phyloP scores from a whole-genome alignment of 176 grass and related monocot genomes.

The Oryza longistaminata region DNA sequence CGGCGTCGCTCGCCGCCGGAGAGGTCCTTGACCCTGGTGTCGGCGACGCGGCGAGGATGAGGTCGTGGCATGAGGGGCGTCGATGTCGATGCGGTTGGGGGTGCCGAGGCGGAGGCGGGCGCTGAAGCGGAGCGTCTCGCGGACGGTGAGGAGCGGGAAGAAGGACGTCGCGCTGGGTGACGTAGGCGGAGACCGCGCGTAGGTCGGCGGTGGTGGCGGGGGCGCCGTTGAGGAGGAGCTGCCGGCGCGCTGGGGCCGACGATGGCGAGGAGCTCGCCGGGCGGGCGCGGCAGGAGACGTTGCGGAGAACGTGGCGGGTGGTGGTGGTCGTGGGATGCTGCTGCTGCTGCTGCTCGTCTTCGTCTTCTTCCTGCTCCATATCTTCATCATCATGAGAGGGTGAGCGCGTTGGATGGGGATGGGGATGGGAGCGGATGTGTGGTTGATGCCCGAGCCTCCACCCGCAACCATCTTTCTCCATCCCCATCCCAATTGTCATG shows the following conservation, averaged over 20 bases:
- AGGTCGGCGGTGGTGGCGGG: constrained; percentile 43
- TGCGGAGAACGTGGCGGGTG: constrained; percentile 53
- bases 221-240: constrained; percentile 47
- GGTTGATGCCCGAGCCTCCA: constrained; percentile 68
- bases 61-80: constrained; percentile 47
- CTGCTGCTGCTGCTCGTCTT: background rate
- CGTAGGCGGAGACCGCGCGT: constrained; percentile 54
- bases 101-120: constrained; percentile 60
- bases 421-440: constrained; percentile 48
- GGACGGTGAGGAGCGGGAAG: constrained; percentile 71
- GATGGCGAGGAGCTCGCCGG: constrained; percentile 67
- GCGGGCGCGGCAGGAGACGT: constrained; percentile 55
- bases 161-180: constrained; percentile 70
- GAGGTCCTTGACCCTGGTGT: constrained; percentile 55
- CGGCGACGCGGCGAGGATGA: constrained; percentile 51
- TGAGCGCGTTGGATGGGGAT: constrained; percentile 34
- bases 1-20: constrained; percentile 74
- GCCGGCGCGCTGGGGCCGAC: constrained; percentile 67
- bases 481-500: too few relatives aligned
- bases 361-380: constrained; percentile 61
- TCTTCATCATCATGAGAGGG: constrained; percentile 72
- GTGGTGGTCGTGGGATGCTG: too few relatives aligned
- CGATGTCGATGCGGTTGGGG: background rate
- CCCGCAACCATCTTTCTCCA: constrained; percentile 43
- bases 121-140: constrained; percentile 66